These are phyloP conservation scores for Petrea volubilis DNA, from an alignment of 257 asterid genomes.

Conservation along the genomic window DNA sequence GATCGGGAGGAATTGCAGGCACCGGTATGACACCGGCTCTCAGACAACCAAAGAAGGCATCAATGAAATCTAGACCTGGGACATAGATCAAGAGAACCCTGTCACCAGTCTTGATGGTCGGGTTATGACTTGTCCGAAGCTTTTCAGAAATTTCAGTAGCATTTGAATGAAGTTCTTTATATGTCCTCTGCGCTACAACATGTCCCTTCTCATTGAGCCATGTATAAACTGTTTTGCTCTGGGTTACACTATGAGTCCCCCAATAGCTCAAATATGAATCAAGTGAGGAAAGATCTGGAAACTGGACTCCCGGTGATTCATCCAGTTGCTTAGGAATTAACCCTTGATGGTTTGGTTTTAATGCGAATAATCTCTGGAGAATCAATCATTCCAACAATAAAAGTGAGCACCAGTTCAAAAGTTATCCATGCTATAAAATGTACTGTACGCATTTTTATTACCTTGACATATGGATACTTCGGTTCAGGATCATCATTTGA, in stretches of 20 bases:
- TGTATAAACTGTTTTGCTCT: slow-evolving; percentile 45
- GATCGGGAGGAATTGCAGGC: slow-evolving; percentile 68
- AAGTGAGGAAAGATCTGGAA: slow-evolving; percentile 48
- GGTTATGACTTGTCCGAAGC: slow-evolving; percentile 35
- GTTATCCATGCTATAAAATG: not conserved
- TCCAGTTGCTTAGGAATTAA: slow-evolving; percentile 25
- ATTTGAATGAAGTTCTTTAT: slow-evolving; percentile 44
- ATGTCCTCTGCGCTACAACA: slow-evolving; percentile 47
- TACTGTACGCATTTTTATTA: slow-evolving; percentile 18
- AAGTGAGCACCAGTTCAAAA: not conserved
- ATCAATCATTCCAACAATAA: not conserved
- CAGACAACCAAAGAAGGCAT: slow-evolving; percentile 71
- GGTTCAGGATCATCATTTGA: slow-evolving; percentile 53
- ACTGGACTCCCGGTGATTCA: slow-evolving; percentile 45
- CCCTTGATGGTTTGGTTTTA: slow-evolving; percentile 29
- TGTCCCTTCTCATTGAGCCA: slow-evolving; percentile 70
- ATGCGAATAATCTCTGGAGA: slow-evolving; percentile 43
- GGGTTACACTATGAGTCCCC: slow-evolving; percentile 48
- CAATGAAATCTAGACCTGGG: slow-evolving; percentile 72
- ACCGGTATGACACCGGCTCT: slow-evolving; percentile 59
- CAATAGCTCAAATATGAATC: slow-evolving; percentile 54
- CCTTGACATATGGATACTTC: slow-evolving; percentile 66
- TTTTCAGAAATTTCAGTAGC: slow-evolving; percentile 50
- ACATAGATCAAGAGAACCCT: slow-evolving; percentile 55
- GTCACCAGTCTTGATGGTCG: slow-evolving; percentile 45